Evolutionary conservation across 371 early-diverging fungal genomes (phyloP).

Genomic region (Globomyces sp.): DNA sequence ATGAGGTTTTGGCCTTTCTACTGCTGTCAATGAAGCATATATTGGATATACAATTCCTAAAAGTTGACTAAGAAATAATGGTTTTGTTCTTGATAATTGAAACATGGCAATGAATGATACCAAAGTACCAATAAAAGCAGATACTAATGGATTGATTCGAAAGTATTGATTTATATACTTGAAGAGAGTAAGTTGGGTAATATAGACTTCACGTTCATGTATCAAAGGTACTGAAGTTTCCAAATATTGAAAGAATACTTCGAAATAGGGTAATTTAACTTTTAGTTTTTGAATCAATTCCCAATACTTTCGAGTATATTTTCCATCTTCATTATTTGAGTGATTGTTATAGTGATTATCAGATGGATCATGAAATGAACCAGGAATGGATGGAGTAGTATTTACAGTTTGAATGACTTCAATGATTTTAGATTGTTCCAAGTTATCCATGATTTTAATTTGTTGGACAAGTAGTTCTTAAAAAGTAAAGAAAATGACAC

Average conservation of each 20-base stretch:
- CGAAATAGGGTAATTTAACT: not conserved
- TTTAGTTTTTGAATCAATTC: not conserved
- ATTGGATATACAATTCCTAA: conserved; percentile 44
- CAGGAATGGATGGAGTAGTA: too few species aligned
- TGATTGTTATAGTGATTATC: too few species aligned
- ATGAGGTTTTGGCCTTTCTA: conserved; percentile 41
- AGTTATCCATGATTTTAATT: too few species aligned
- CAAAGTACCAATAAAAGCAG: not conserved
- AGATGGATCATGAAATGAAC: too few species aligned
- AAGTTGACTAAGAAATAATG: conserved; percentile 36
- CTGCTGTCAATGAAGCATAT: conserved; percentile 33
- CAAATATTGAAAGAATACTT: not conserved
- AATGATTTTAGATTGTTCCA: too few species aligned
- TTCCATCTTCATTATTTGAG: too few species aligned
- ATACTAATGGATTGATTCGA: not conserved
- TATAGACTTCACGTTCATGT: not conserved
- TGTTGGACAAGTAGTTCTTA: too few species aligned
- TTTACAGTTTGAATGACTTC: too few species aligned
- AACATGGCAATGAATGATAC: not conserved
- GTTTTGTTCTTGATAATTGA: conserved; percentile 8
- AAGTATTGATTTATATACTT: not conserved
- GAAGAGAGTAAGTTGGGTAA: not conserved
- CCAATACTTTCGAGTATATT: not conserved
- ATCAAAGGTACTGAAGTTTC: not conserved
- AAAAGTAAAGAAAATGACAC: too few species aligned